phyloP scores from a whole-genome alignment of 140 eudicot species.

The Cichorium intybus region DNA sequence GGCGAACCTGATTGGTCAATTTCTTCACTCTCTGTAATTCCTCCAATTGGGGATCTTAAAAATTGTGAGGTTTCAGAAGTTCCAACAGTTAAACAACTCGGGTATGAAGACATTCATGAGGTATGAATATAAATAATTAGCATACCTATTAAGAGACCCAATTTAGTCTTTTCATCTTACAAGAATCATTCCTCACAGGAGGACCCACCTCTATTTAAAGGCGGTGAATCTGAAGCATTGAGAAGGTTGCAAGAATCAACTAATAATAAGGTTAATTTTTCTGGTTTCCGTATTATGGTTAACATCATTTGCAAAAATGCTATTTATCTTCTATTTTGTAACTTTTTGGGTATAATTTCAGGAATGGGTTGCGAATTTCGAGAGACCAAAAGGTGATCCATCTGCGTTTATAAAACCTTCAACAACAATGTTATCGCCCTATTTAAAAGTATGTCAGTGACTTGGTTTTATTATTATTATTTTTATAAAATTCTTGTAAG shows the following conservation, averaged over 20 bases:
- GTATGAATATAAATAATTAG: constrained; percentile 19
- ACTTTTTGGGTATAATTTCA: constrained; percentile 20
- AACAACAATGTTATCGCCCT: constrained; percentile 80
- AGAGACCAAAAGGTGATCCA: constrained; percentile 92
- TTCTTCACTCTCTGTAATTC: constrained; percentile 45
- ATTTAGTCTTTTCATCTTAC: neutral
- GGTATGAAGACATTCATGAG: constrained; percentile 59
- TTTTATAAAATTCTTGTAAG: neutral
- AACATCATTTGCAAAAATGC: neutral
- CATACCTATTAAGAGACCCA: neutral
- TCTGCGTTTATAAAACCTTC: constrained; percentile 75
- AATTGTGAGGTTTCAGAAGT: constrained; percentile 47
- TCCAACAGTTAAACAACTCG: constrained; percentile 71
- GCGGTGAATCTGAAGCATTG: constrained; percentile 93
- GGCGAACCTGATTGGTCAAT: constrained; percentile 76
- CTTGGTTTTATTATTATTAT: constrained; percentile 10
- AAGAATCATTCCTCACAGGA: constrained; percentile 36
- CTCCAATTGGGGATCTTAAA: constrained; percentile 58
- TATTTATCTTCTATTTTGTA: neutral
- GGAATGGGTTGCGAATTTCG: constrained; percentile 95
- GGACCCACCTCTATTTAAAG: constrained; percentile 54
- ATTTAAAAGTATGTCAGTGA: constrained; percentile 80
- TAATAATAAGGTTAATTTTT: constrained; percentile 63
- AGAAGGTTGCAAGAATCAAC: constrained; percentile 64
- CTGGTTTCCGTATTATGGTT: no score